A percentile compares a stretch with the other conserved stretches of the same genome.
phyloP scores from a whole-genome alignment of 2,329 filamentous ascomycete genomes.

The Davidsoniella eucalypti region DNA sequence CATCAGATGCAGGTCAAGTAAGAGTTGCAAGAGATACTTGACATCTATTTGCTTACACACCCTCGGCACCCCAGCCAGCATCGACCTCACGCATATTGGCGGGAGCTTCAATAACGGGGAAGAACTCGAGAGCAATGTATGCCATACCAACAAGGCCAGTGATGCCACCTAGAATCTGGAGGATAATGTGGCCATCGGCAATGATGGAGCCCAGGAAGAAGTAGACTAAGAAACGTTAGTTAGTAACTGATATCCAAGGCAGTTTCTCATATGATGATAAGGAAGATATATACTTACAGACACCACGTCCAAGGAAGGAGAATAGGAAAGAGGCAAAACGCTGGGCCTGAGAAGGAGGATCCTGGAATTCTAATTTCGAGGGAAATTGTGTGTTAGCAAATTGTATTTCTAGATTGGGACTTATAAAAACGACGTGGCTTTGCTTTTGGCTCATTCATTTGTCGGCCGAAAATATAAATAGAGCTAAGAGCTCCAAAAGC shows the following conservation, averaged over 20 bases:
- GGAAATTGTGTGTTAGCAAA: background rate
- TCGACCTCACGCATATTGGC: slow-evolving; percentile 70
- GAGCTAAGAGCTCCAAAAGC: too few relatives aligned
- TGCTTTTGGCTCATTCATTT: background rate
- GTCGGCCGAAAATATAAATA: background rate
- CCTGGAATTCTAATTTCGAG: slow-evolving; percentile 58
- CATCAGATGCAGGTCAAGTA: too few relatives aligned
- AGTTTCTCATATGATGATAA: background rate
- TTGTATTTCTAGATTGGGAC: background rate
- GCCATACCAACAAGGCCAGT: slow-evolving; percentile 62
- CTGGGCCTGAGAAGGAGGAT: slow-evolving; percentile 78
- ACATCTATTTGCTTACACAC: slow-evolving; percentile 19
- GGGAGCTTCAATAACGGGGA: slow-evolving; percentile 64
- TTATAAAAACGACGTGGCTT: background rate
- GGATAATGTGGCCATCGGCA: slow-evolving; percentile 48
- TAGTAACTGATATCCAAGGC: slow-evolving; percentile 21
- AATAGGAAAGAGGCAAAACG: slow-evolving; percentile 96
- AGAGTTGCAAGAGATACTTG: too few relatives aligned
- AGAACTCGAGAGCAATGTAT: slow-evolving; percentile 61
- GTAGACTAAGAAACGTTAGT: slow-evolving; percentile 44
- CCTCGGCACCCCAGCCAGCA: slow-evolving; percentile 60
- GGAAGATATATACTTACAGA: slow-evolving; percentile 48
- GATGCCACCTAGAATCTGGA: slow-evolving; percentile 60
- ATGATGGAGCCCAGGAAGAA: slow-evolving; percentile 84
- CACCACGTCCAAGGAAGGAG: slow-evolving; percentile 86